A percentile compares a stretch with the other conserved stretches of the same genome.
These are phyloP conservation scores for Yamadazyma akitaensis DNA, from an alignment of 805 yeast species.

Conservation along the genomic window DNA sequence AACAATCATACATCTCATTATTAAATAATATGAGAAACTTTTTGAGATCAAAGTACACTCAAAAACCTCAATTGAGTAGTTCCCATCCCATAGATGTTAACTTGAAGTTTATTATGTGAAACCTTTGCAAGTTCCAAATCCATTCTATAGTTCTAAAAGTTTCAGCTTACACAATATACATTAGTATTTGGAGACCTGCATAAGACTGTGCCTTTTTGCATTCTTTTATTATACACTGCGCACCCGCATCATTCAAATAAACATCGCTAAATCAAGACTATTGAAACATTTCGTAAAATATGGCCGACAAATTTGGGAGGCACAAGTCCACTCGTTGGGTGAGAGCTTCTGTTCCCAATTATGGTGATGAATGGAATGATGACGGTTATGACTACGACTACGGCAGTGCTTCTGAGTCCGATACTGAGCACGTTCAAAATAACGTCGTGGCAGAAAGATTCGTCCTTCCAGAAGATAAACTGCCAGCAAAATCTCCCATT, in stretches of 20 bases:
- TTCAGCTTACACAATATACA: not conserved
- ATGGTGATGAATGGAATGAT: constrained; percentile 43
- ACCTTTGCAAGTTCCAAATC: not conserved
- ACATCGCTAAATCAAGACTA: not conserved
- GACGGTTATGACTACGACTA: constrained; percentile 27
- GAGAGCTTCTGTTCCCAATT: constrained; percentile 39
- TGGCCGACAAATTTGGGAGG: constrained; percentile 39
- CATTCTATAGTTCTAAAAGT: not conserved
- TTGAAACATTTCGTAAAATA: constrained; percentile 2
- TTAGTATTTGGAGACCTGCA: not conserved
- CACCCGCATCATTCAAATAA: constrained; percentile 2
- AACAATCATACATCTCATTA: constrained; percentile 33
- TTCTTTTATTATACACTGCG: not conserved
- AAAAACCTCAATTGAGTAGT: constrained; percentile 39
- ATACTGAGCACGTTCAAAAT: constrained; percentile 5
- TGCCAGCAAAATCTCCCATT: not conserved
- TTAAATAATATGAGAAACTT: constrained; percentile 36
- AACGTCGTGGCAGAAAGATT: constrained; percentile 15
- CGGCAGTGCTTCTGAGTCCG: constrained; percentile 14
- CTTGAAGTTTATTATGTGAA: constrained; percentile 28
- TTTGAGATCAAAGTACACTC: constrained; percentile 30
- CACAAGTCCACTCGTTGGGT: constrained; percentile 45
- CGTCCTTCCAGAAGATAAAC: constrained; percentile 12
- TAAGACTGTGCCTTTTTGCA: not conserved
- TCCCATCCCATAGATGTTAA: constrained; percentile 40